Evolutionary conservation across 2,329 filamentous ascomycete genomes (phyloP).

Genomic region (Sporothrix globosa): DNA sequence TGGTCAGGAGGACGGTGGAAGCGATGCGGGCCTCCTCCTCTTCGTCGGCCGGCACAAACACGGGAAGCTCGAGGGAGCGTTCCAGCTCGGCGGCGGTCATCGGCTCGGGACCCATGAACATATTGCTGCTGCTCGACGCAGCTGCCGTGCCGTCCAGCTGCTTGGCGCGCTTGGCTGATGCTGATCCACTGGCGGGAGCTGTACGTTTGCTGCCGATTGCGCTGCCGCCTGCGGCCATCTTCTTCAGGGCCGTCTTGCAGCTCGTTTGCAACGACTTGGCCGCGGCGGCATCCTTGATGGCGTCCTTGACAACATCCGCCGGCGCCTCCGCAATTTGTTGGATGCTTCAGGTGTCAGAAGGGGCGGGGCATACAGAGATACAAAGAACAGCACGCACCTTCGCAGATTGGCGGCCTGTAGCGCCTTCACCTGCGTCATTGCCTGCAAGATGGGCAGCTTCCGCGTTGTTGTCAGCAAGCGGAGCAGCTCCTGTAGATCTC

Average conservation of each 20-base stretch:
- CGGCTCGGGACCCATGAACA: constrained; percentile 42
- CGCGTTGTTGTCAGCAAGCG: constrained; percentile 60
- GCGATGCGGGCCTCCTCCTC: constrained; percentile 57
- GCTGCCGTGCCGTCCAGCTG: constrained; percentile 32
- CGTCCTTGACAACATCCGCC: constrained; percentile 50
- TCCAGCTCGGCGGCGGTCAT: constrained; percentile 63
- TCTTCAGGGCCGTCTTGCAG: constrained; percentile 58
- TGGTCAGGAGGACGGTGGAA: constrained; percentile 62
- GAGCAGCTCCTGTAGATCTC: constrained; percentile 64
- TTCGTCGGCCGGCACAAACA: constrained; percentile 48
- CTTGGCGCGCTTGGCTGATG: constrained; percentile 44
- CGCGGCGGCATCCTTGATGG: constrained; percentile 53
- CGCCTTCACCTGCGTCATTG: constrained; percentile 61
- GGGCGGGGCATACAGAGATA: no score
- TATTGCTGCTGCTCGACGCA: constrained; percentile 37
- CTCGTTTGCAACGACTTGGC: constrained; percentile 57
- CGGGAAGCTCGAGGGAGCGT: constrained; percentile 62
- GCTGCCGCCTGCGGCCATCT: constrained; percentile 35
- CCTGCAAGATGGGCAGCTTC: constrained; percentile 62
- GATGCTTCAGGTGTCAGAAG: constrained; percentile 47
- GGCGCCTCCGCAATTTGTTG: constrained; percentile 58
- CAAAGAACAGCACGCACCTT: constrained; percentile 52
- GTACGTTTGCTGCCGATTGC: constrained; percentile 42
- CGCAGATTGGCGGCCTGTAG: constrained; percentile 59
- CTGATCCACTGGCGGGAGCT: constrained; percentile 33